Base-by-base conservation (phyloP, 768 basidiomycete genomes). In the Pleurotus pulmonarius region DNA sequence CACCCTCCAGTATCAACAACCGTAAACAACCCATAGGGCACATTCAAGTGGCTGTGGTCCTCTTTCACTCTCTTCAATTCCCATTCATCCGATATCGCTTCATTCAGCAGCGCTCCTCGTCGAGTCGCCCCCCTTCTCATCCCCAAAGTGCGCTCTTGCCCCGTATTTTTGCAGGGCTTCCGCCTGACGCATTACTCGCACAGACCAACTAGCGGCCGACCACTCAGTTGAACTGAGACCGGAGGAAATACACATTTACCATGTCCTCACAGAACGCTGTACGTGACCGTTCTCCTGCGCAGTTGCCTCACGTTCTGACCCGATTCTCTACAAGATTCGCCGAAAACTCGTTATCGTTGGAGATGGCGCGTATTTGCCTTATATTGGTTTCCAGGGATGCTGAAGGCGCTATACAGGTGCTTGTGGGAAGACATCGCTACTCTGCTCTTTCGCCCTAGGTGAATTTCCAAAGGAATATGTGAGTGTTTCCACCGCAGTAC, bases 401-500 rank as follows among this genome's bases (percentile, higher is more conserved):
- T 71, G 55, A 68, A 53, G 51, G 39, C 3, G 51, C 25, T 41
- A 39, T 53, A n/a, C 64, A 91, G 90, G 90, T 76, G 96, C 96
- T 60, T 97, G 94, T 66, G 96, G 97, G 65, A 99, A 99, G 81
- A 94, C 94, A 16, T 93, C 90, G 49, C 73, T 96, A 46, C 72
- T 96, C 34, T 92, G 88, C 67, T 93, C 93, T 9, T 97, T 97
- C 70, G 92, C 92, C 7, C 82, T 94, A 38, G 94, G 94, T 59
- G 91, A 95, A 73, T 97, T 97, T 65, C 94, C 94, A 39, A 90
- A 90, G 70, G 92, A 96, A 87, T 97, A 97, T 68, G 92, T 93
- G 70, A 68, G 90, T 83, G 51, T 47, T 59, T 46, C 59, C 26
- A 12, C 18, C 26, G 48, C 55, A 53, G 52, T 46, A 55, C 57